phyloP scores from a whole-genome alignment of 73 alveolate species.

The Paramecium tetraurelia region DNA sequence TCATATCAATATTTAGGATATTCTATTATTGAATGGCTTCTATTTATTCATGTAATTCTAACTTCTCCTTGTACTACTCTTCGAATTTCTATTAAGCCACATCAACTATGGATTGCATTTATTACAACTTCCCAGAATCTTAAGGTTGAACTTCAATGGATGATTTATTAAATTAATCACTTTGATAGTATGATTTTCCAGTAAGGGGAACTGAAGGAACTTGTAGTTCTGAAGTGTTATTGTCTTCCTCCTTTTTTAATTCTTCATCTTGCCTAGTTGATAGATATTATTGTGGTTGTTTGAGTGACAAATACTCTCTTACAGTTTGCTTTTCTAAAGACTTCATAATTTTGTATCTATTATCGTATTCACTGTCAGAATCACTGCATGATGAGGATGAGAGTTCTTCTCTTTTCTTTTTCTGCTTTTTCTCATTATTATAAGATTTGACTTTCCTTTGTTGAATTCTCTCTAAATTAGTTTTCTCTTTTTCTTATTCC shows the following conservation, averaged over 20 bases:
- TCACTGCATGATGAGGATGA: conserved; percentile 30
- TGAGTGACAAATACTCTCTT: neutral
- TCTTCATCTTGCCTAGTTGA: neutral
- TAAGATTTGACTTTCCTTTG: neutral
- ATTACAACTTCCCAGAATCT: neutral
- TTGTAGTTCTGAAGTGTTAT: neutral
- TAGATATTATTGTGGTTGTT: neutral
- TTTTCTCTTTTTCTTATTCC: conserved; percentile 43
- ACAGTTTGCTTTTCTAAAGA: neutral
- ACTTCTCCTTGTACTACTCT: neutral
- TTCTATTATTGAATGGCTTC: neutral
- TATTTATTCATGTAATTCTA: neutral
- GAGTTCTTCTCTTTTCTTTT: neutral
- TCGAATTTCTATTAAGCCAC: neutral
- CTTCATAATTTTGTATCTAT: conserved; percentile 15
- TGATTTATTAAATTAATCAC: neutral
- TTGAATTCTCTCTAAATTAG: conserved; percentile 19
- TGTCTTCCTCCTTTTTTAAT: neutral
- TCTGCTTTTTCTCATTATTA: conserved; percentile 4
- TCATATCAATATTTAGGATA: neutral
- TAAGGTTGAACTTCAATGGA: neutral
- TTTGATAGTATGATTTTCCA: neutral
- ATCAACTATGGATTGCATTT: neutral
- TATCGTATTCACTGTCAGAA: conserved; percentile 35
- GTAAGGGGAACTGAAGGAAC: neutral